Evolutionary conservation across 2,329 filamentous ascomycete genomes (phyloP), one percentile per base, ranked within the genome.

Genomic region (Corniculantispora saksenae): DNA sequence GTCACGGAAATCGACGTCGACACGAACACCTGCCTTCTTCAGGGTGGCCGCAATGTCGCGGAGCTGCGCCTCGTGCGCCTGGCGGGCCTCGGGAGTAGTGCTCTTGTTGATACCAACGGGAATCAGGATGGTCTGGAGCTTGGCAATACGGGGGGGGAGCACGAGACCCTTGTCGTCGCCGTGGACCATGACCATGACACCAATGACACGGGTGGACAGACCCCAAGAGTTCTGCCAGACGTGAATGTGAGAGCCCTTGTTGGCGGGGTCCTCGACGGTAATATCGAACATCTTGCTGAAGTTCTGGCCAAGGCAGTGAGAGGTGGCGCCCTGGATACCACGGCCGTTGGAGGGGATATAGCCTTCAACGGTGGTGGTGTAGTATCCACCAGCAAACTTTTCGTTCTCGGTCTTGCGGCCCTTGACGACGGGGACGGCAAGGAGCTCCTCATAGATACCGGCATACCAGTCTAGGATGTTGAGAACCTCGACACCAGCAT

Each of bases 151-250:
- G 48, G 95, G 95, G 75, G 95, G 95, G 61, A 98, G 88, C 67
- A 98, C 93, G 21, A 99, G 85, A 69, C 95, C 95, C 79, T 94
- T 94, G 82, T 99, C 91, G 76, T 99, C 95, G 73, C 93, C 91
- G 80, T 99, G 95, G 67, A 97, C 93, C 89, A 99, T 95, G 74
- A 97, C 92, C 94, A 98, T 98, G 77, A 98, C 93, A 81, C 95
- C 96, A 70, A 99, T 97, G 65, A 94, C 93, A 76, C 95, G 93
- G 63, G 95, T 99, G 1, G 94, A 98, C 67, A 99, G 87, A 80
- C 95, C 95, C 95, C 95, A 99, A 17, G 93, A 97, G 83, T 99
- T 99, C 79, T 99, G 95, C 94, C 94, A 98, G 65, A 98, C 94
- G 75, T 94, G 83, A 64, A 97, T 82, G 73, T 93, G 89, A 71